phyloP scores from a whole-genome alignment of 495 filamentous ascomycete species.

The Chaetomium tenue region DNA sequence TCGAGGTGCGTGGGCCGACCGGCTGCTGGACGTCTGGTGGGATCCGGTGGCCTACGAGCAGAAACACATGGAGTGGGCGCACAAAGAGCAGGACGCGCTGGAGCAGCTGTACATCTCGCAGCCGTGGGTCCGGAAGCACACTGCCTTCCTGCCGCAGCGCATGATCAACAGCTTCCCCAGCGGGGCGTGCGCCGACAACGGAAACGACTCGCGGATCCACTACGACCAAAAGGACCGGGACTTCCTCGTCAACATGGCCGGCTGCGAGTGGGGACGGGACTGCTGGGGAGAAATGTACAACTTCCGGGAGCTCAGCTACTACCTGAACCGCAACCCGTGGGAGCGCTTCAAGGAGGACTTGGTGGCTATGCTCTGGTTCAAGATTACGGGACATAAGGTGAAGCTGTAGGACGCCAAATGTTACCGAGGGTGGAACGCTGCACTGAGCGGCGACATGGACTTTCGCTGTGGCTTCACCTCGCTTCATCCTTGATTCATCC shows the following conservation, averaged over 20 bases:
- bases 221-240: slow-evolving; percentile 83
- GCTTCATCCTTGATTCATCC: not conserved
- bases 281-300: slow-evolving; percentile 98
- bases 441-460: not conserved
- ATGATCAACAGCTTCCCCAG: slow-evolving; percentile 91
- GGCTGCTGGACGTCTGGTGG: slow-evolving; percentile 96
- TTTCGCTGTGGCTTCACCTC: not conserved
- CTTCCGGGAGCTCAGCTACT: slow-evolving; percentile 84
- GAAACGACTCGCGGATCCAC: slow-evolving; percentile 71
- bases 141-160: slow-evolving; percentile 87
- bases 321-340: slow-evolving; percentile 78
- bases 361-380: slow-evolving; percentile 52
- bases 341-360: slow-evolving; percentile 65
- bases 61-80: slow-evolving; percentile 98
- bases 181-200: slow-evolving; percentile 77
- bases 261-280: slow-evolving; percentile 93
- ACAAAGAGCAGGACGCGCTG: slow-evolving; percentile 95
- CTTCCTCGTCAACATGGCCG: slow-evolving; percentile 98
- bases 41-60: slow-evolving; percentile 97
- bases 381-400: slow-evolving; percentile 55
- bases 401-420: slow-evolving; percentile 38
- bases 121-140: slow-evolving; percentile 86
- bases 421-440: not conserved
- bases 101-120: slow-evolving; percentile 90
- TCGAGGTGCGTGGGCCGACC: slow-evolving; percentile 83